These are phyloP conservation scores for Tulasnella calospora DNA, from an alignment of 768 basidiomycete genomes.

Conservation along the genomic window DNA sequence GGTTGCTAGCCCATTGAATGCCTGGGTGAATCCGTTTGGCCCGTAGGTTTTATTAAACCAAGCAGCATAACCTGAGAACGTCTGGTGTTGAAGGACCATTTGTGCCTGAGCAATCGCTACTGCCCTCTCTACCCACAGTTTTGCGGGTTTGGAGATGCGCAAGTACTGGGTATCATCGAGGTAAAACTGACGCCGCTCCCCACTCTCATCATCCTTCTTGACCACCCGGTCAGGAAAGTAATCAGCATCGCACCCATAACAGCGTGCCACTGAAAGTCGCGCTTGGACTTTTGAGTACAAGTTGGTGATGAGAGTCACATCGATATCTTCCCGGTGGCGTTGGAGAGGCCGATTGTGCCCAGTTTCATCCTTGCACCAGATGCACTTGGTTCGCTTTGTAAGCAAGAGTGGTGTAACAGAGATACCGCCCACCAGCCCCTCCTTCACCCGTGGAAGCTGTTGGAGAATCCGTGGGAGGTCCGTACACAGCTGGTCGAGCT, in stretches of 20 bases:
- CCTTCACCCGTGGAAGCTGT: too few species aligned
- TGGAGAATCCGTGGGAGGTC: too few species aligned
- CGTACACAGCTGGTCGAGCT: too few species aligned
- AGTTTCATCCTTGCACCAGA: not conserved
- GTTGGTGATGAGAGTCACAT: not conserved
- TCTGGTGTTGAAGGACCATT: slow-evolving; percentile 32
- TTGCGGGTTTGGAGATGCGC: slow-evolving; percentile 33
- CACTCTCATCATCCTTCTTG: not conserved
- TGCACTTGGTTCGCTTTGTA: not conserved
- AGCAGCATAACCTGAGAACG: slow-evolving; percentile 35
- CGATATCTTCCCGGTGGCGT: not conserved
- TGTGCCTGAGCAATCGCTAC: slow-evolving; percentile 34
- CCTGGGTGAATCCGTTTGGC: not conserved
- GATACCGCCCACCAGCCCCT: not conserved
- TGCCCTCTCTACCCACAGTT: slow-evolving; percentile 32
- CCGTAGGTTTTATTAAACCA: slow-evolving; percentile 31
- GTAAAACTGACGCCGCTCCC: slow-evolving; percentile 13
- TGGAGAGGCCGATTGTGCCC: not conserved
- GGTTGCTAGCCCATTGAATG: not conserved
- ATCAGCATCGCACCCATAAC: slow-evolving; percentile 29
- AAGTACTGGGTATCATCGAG: slow-evolving; percentile 31
- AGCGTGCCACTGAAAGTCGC: not conserved
- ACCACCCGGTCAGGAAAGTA: slow-evolving; percentile 32
- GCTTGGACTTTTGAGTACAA: not conserved
- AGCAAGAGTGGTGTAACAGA: not conserved